These are phyloP conservation scores for Sonneratia caseolaris DNA, from an alignment of 345 rosid genomes.

Conservation along the genomic window DNA sequence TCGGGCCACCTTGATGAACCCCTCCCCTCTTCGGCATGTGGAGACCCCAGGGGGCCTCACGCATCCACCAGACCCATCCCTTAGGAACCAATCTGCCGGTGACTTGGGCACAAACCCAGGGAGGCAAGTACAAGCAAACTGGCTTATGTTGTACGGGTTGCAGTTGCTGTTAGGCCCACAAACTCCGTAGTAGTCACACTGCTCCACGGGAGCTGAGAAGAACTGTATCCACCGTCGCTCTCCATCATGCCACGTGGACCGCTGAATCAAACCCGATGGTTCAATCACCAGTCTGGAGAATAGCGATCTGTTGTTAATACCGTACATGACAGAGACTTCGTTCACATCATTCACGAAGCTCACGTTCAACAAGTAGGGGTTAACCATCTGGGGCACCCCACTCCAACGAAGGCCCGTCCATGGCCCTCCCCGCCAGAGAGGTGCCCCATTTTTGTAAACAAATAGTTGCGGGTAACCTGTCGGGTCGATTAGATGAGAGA, in stretches of 20 bases:
- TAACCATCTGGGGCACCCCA: conserved; percentile 31
- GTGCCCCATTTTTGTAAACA: conserved; percentile 11
- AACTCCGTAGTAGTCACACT: conserved; percentile 43
- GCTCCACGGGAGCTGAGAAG: conserved; percentile 45
- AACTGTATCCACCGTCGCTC: conserved; percentile 34
- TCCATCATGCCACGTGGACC: conserved; percentile 39
- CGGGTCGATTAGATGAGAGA: conserved; percentile 14
- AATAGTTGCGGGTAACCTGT: conserved; percentile 31
- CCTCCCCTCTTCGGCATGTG: conserved; percentile 30
- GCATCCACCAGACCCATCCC: conserved; percentile 48
- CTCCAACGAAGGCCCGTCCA: conserved; percentile 44
- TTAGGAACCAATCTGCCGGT: conserved; percentile 32
- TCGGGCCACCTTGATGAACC: conserved; percentile 30
- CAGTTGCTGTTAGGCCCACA: conserved; percentile 42
- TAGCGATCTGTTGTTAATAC: conserved; percentile 12
- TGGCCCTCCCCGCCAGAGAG: conserved; percentile 22
- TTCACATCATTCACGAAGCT: conserved; percentile 18
- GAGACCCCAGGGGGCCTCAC: conserved; percentile 17
- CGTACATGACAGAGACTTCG: conserved; percentile 24
- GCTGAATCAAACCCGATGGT: conserved; percentile 34
- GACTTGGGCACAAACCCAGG: conserved; percentile 59
- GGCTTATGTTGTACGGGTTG: conserved; percentile 9
- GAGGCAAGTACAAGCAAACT: conserved; percentile 43
- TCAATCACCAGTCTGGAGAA: conserved; percentile 40
- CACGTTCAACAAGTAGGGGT: conserved; percentile 8